A percentile compares a stretch with the other conserved stretches of the same genome.
Conservation (phyloP, 2,329 filamentous ascomycete species). For the Lojkania enalia region DNA sequence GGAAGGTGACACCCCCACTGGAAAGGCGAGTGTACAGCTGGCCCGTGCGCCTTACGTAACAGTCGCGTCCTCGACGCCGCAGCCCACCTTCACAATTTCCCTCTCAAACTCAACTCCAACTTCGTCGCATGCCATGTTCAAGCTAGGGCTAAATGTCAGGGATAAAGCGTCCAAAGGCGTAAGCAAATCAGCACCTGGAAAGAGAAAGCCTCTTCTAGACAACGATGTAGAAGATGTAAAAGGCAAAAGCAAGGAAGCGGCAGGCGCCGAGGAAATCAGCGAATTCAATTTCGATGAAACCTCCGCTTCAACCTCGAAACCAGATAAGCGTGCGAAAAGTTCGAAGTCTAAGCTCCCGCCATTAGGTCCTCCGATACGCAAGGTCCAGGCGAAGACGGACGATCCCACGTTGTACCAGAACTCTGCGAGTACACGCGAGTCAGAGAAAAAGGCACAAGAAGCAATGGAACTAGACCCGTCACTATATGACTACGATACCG, state of each 20-base stretch:
- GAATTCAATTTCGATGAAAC: slow-evolving; percentile 59
- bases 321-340: slow-evolving; percentile 35
- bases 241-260: slow-evolving; percentile 39
- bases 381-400: slow-evolving; percentile 38
- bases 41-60: too few relatives aligned
- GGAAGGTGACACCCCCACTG: too few relatives aligned
- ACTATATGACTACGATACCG: slow-evolving; percentile 83
- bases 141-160: slow-evolving; percentile 62
- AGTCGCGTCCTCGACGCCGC: too few relatives aligned
- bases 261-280: slow-evolving; percentile 59
- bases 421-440: slow-evolving; percentile 65
- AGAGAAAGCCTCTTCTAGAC: slow-evolving; percentile 53
- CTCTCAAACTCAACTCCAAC: slow-evolving; percentile 4
- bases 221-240: slow-evolving; percentile 57
- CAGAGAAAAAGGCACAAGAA: slow-evolving; percentile 65
- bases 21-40: too few relatives aligned
- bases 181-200: slow-evolving; percentile 28
- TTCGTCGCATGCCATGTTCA: slow-evolving; percentile 44
- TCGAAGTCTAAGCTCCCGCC: slow-evolving; percentile 41
- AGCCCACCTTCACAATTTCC: slow-evolving; percentile 1
- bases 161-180: slow-evolving; percentile 53
- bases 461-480: slow-evolving; percentile 70
- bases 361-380: slow-evolving; percentile 42
- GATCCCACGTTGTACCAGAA: slow-evolving; percentile 57
- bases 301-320: slow-evolving; percentile 24